Conservation (phyloP, 31 red algal genomes). For the Pterothamnion heteromorphum region DNA sequence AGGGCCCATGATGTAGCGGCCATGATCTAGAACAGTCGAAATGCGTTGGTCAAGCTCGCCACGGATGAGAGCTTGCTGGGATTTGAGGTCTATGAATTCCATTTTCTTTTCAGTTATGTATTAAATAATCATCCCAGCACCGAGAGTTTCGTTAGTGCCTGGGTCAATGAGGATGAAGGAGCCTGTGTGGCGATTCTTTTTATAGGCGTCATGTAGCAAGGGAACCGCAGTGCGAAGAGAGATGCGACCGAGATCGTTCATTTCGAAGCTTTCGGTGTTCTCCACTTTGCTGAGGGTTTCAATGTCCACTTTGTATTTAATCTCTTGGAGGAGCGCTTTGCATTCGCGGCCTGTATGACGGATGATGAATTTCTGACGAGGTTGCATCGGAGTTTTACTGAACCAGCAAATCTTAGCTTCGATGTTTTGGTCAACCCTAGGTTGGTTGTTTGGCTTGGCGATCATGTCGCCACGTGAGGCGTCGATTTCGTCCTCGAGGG, state of each 20-base stretch:
- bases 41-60: not conserved
- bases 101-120: not conserved
- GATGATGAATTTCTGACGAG: not conserved
- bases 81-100: not conserved
- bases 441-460: not conserved
- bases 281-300: not conserved
- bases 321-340: not conserved
- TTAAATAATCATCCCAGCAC: not conserved
- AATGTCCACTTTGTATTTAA: not conserved
- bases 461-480: not conserved
- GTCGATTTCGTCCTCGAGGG: not conserved
- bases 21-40: constrained; percentile 7
- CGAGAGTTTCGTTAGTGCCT: not conserved
- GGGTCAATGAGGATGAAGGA: not conserved
- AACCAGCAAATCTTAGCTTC: not conserved
- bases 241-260: not conserved
- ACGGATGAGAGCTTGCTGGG: not conserved
- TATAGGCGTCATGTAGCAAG: not conserved
- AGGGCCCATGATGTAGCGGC: constrained; percentile 69
- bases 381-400: not conserved
- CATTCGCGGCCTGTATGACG: not conserved
- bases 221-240: not conserved
- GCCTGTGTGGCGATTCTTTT: not conserved
- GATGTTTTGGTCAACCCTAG: not conserved
- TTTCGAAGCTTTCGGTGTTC: not conserved